Conservation (phyloP, 1,284 basidiomycete species). For the Tetrapyrgos nigripes region DNA sequence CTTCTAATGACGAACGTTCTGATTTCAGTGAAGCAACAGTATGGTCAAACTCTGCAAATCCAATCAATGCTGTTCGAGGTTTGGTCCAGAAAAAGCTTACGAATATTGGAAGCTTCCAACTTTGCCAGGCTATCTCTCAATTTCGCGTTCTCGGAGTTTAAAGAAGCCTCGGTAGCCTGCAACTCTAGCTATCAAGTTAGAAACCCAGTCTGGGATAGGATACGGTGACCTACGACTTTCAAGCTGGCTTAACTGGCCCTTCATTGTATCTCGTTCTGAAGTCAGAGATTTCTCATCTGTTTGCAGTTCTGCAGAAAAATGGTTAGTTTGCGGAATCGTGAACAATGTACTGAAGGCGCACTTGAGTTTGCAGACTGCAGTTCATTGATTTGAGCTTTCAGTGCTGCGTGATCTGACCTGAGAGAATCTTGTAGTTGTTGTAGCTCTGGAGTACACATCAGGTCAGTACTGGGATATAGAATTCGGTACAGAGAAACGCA, state of each 20-base stretch:
- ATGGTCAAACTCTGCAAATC: not conserved
- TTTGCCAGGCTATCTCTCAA: conserved; percentile 3
- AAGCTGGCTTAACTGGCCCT: not conserved
- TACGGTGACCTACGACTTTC: not conserved
- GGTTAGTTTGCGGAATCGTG: not conserved
- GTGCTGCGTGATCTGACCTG: conserved; percentile 32
- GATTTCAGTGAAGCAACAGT: conserved; percentile 5
- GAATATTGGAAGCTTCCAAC: conserved; percentile 4
- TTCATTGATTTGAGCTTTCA: conserved; percentile 33
- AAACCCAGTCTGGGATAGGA: not conserved
- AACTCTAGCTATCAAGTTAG: not conserved
- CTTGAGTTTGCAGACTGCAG: conserved; percentile 33
- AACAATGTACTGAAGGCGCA: conserved; percentile 20
- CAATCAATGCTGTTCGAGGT: not conserved
- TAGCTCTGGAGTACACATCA: conserved; percentile 7
- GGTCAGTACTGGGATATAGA: not conserved
- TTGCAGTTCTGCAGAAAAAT: not conserved
- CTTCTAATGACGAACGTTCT: conserved; percentile 1
- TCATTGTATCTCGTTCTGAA: not conserved
- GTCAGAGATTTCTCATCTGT: conserved; percentile 3
- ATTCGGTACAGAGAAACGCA: not conserved
- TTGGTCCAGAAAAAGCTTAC: not conserved
- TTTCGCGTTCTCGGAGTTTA: not conserved
- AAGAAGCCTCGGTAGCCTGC: not conserved
- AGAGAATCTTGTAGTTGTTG: conserved; percentile 25